A percentile compares a stretch with the other conserved stretches of the same genome.
phyloP scores from a whole-genome alignment of 768 basidiomycete genomes.

The Tulasnella calospora region DNA sequence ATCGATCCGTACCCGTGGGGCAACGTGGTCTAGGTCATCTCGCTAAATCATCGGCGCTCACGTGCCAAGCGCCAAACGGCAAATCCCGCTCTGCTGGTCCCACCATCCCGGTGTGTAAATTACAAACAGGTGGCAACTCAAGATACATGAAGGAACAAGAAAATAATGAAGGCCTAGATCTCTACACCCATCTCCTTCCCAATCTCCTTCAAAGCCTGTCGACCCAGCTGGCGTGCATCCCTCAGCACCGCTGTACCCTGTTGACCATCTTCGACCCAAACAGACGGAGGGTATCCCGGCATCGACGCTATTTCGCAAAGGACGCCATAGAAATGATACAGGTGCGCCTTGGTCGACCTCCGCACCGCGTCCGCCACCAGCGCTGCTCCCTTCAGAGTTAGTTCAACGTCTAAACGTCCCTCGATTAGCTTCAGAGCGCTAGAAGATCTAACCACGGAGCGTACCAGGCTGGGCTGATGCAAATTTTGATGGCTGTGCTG shows the following conservation, averaged over 20 bases:
- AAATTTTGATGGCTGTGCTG: slow-evolving; percentile 56
- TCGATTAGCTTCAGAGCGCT: neutral
- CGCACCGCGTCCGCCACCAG: slow-evolving; percentile 67
- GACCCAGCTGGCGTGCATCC: slow-evolving; percentile 62
- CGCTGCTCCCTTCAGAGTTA: slow-evolving; percentile 45
- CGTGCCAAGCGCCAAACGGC: neutral
- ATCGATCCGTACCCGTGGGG: slow-evolving; percentile 7
- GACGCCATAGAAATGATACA: slow-evolving; percentile 82
- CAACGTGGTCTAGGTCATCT: slow-evolving; percentile 1
- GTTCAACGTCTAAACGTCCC: slow-evolving; percentile 39
- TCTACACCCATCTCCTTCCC: slow-evolving; percentile 65
- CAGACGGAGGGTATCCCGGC: slow-evolving; percentile 59
- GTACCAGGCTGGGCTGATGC: slow-evolving; percentile 56
- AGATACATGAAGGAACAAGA: neutral
- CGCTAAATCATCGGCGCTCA: slow-evolving; percentile 7
- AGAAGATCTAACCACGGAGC: slow-evolving; percentile 28
- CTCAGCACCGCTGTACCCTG: slow-evolving; percentile 43
- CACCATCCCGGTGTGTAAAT: neutral
- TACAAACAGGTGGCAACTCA: neutral
- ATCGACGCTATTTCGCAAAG: slow-evolving; percentile 75
- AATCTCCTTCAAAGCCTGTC: slow-evolving; percentile 60
- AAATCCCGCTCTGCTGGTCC: neutral
- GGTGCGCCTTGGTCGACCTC: slow-evolving; percentile 71
- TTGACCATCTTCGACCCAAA: slow-evolving; percentile 48
- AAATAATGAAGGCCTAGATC: neutral